Conservation (phyloP, 2,329 filamentous ascomycete genomes). For the Tolypocladium pustulatum region DNA sequence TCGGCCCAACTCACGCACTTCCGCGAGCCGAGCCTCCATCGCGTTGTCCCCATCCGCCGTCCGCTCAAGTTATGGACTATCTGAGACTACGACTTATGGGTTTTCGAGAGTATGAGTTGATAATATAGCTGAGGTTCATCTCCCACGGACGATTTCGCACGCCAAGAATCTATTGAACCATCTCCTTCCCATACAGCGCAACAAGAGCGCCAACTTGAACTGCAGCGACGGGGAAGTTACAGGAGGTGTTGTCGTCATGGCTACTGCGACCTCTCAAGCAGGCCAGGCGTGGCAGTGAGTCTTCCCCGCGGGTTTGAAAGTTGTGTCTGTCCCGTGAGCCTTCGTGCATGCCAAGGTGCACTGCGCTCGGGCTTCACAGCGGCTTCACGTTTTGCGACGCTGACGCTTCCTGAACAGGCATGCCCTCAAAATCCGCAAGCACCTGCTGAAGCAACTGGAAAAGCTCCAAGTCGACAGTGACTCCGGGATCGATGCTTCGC, state of each 20-base stretch:
- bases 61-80: constrained; percentile 23
- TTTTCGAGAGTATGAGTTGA: constrained; percentile 23
- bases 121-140: constrained; percentile 13
- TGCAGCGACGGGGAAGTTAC: background rate
- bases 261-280: constrained; percentile 16
- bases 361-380: background rate
- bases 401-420: constrained; percentile 19
- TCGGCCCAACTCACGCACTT: constrained; percentile 22
- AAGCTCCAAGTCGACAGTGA: constrained; percentile 25
- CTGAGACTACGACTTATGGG: constrained; percentile 16
- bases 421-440: constrained; percentile 31
- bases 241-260: constrained; percentile 1
- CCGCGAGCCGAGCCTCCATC: constrained; percentile 23
- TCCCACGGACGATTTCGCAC: background rate
- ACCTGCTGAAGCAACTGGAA: constrained; percentile 31
- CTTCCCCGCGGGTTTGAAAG: background rate
- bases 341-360: background rate
- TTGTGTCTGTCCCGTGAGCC: too few relatives aligned
- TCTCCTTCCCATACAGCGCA: background rate
- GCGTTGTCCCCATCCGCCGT: constrained; percentile 14
- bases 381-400: background rate
- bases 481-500: constrained; percentile 26
- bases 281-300: constrained; percentile 30
- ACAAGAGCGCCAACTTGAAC: background rate
- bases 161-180: background rate